These are phyloP conservation scores for Periconia digitata DNA, from an alignment of 2,329 filamentous ascomycete species.

Conservation along the genomic window DNA sequence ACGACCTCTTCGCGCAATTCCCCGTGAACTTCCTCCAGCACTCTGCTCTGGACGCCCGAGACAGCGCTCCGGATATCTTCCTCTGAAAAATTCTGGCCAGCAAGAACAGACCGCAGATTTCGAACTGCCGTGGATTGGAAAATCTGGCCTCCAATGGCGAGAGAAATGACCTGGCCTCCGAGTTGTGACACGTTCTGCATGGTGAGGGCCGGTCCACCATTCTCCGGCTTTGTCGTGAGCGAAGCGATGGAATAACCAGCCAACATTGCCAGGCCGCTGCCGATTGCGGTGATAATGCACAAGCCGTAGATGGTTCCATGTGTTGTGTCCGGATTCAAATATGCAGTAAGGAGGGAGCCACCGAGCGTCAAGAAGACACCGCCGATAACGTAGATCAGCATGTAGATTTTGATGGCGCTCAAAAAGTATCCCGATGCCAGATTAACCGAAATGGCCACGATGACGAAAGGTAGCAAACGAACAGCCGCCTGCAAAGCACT, in stretches of 20 bases:
- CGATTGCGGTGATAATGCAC: slow-evolving; percentile 3
- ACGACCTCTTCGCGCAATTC: no score
- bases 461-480: slow-evolving; percentile 22
- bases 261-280: slow-evolving; percentile 5
- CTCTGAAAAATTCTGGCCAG: slow-evolving; percentile 5
- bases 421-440: not conserved
- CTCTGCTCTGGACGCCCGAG: no score
- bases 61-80: slow-evolving; percentile 6
- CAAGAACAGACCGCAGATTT: slow-evolving; percentile 4
- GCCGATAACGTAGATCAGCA: not conserved
- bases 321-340: not conserved
- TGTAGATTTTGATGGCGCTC: not conserved
- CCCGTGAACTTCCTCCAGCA: no score
- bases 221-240: slow-evolving; percentile 3
- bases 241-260: slow-evolving; percentile 9
- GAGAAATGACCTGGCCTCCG: slow-evolving; percentile 10
- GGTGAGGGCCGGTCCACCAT: slow-evolving; percentile 4
- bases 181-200: slow-evolving; percentile 13
- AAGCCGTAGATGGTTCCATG: slow-evolving; percentile 7
- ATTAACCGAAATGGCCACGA: slow-evolving; percentile 4
- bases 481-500: slow-evolving; percentile 17
- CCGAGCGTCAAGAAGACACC: not conserved
- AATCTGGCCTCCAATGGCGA: slow-evolving; percentile 10
- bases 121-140: slow-evolving; percentile 8
- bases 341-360: not conserved